A percentile compares a stretch with the other conserved stretches of the same genome.
Evolutionary conservation across 2,329 filamentous ascomycete genomes (phyloP).

Genomic region (Pestalotiopsis sp.): DNA sequence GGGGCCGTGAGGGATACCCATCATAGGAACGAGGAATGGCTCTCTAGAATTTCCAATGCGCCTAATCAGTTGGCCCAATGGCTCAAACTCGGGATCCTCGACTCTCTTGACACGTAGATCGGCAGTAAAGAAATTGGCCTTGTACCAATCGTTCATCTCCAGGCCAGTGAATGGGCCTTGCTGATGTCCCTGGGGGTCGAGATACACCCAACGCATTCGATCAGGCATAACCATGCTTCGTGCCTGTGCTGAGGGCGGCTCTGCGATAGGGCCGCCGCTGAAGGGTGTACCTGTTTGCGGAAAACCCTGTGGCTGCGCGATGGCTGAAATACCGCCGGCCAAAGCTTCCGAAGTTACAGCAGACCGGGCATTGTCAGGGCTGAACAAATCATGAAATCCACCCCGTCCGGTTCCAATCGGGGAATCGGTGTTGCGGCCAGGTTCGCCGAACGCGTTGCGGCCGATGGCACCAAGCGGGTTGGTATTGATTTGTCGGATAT

Average conservation of each 20-base stretch:
- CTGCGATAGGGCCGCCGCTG: conserved; percentile 37
- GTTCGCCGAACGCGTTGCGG: conserved; percentile 58
- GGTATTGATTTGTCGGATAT: conserved; percentile 59
- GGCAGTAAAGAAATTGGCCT: conserved; percentile 94
- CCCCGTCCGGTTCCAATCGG: conserved; percentile 58
- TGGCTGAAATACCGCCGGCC: conserved; percentile 25
- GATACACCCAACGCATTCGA: conserved; percentile 97
- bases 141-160: conserved; percentile 99
- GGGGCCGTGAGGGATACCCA: conserved; percentile 88
- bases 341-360: conserved; percentile 35
- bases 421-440: conserved; percentile 60
- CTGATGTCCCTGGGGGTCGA: conserved; percentile 88
- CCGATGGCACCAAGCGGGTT: conserved; percentile 67
- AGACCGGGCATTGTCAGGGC: conserved; percentile 34
- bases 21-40: conserved; percentile 96
- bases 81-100: conserved; percentile 93
- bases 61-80: conserved; percentile 89
- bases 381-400: conserved; percentile 58
- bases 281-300: conserved; percentile 33
- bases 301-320: conserved; percentile 34
- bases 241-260: conserved; percentile 67
- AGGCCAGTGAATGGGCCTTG: conserved; percentile 95
- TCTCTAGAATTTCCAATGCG: conserved; percentile 97
- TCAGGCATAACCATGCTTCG: conserved; percentile 99
- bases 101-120: conserved; percentile 94